These are phyloP conservation scores for Rhodamnia argentea DNA, from an alignment of 345 rosid genomes.

Conservation along the genomic window DNA sequence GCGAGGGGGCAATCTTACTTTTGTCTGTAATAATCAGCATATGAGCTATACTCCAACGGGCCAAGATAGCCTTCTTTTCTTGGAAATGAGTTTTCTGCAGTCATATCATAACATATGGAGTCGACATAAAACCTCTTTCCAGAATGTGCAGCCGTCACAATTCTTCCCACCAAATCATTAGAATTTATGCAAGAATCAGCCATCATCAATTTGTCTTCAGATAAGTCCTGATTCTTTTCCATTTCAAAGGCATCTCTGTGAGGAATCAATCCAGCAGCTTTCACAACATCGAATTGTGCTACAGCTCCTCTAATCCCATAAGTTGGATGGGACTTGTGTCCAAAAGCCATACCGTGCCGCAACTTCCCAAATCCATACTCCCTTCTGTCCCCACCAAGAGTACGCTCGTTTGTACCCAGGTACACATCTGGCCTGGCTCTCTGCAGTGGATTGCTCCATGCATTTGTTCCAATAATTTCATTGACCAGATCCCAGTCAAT, in stretches of 20 bases:
- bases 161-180: conserved; percentile 68
- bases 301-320: conserved; percentile 99
- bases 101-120: conserved; percentile 78
- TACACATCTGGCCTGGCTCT: conserved; percentile 96
- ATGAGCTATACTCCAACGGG: conserved; percentile 90
- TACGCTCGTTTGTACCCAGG: conserved; percentile 96
- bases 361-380: conserved; percentile 97
- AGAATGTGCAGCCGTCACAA: conserved; percentile 95
- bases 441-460: conserved; percentile 95
- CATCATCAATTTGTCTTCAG: conserved; percentile 61
- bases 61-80: conserved; percentile 99
- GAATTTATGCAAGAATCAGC: conserved; percentile 57
- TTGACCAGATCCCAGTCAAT: conserved; percentile 83
- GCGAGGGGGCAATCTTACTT: conserved; percentile 37
- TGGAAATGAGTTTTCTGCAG: conserved; percentile 89
- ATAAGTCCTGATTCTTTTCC: conserved; percentile 20
- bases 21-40: conserved; percentile 89
- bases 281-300: conserved; percentile 87
- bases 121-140: conserved; percentile 98
- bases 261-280: conserved; percentile 85
- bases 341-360: conserved; percentile 80
- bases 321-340: conserved; percentile 90
- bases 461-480: conserved; percentile 42
- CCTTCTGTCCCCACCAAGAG: conserved; percentile 97
- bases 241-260: conserved; percentile 35